A percentile compares a stretch with the other conserved stretches of the same genome.
Conservation (phyloP, 306 rosid species). For the Amphicarpaea edgeworthii region DNA sequence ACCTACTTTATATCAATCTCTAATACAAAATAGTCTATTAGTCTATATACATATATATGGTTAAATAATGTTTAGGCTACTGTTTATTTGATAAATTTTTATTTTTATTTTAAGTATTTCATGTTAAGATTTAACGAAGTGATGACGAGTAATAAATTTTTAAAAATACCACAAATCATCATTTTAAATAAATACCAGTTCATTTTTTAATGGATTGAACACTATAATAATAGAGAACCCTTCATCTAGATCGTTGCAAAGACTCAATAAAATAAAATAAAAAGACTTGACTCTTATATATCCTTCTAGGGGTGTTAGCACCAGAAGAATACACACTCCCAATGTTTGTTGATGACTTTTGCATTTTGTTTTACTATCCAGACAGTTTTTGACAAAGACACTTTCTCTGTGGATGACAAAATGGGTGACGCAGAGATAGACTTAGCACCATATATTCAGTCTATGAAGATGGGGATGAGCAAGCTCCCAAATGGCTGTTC, state of each 20-base stretch:
- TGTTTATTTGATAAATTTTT: too few species aligned
- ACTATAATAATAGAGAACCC: background rate
- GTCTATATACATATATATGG: background rate
- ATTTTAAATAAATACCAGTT: too few species aligned
- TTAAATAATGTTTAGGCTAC: too few species aligned
- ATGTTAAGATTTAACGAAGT: too few species aligned
- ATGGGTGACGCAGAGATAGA: conserved; percentile 91
- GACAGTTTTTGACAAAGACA: conserved; percentile 81
- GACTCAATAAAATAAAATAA: too few species aligned
- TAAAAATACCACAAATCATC: too few species aligned
- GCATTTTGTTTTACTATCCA: conserved; percentile 34
- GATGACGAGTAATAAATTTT: too few species aligned
- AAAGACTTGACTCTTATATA: too few species aligned
- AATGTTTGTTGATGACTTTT: background rate
- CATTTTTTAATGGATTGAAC: background rate
- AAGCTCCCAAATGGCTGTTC: conserved; percentile 70
- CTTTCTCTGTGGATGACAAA: conserved; percentile 69
- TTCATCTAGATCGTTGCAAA: background rate
- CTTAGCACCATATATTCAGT: conserved; percentile 66
- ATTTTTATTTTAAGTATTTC: too few species aligned
- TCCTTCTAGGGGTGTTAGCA: background rate
- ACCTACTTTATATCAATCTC: background rate
- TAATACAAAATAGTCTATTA: background rate
- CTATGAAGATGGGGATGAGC: conserved; percentile 55
- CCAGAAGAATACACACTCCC: background rate